Evolutionary conservation across 352 stramenopile species (phyloP).

Genomic region (Phytophthora lateralis): DNA sequence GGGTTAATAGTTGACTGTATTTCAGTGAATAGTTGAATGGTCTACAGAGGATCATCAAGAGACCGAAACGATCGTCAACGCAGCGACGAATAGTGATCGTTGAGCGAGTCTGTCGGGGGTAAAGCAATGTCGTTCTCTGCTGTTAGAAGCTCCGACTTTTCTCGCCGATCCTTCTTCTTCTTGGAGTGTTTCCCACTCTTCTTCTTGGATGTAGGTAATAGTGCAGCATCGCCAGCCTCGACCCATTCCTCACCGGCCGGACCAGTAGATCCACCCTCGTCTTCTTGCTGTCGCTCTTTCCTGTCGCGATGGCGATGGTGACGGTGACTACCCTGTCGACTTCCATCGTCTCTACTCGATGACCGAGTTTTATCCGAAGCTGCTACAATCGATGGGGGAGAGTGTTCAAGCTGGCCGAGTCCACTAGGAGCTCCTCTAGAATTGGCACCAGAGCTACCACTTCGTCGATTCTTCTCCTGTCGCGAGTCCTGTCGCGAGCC

Average conservation of each 20-base stretch:
- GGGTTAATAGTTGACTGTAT: neutral
- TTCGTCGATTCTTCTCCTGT: constrained; percentile 27
- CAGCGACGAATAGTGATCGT: constrained; percentile 29
- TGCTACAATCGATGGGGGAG: constrained; percentile 9
- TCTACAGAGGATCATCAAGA: constrained; percentile 25
- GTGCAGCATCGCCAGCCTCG: constrained; percentile 8
- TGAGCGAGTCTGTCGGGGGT: constrained; percentile 9
- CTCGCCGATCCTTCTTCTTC: constrained; percentile 60
- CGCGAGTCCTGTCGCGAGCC: constrained; percentile 64
- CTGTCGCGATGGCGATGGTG: constrained; percentile 36
- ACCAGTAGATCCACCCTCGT: constrained; percentile 20
- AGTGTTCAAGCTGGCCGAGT: constrained; percentile 56
- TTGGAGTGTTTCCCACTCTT: constrained; percentile 52
- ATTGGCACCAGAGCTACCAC: constrained; percentile 11
- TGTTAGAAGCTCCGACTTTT: constrained; percentile 29
- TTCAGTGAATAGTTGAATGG: too few species aligned
- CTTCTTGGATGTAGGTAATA: constrained; percentile 37
- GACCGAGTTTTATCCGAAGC: constrained; percentile 20
- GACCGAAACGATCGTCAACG: constrained; percentile 25
- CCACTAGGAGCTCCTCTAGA: constrained; percentile 20
- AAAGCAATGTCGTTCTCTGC: constrained; percentile 7
- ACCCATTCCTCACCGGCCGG: constrained; percentile 19
- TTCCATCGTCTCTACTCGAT: constrained; percentile 32
- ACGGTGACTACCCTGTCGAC: constrained; percentile 30
- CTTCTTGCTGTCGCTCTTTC: constrained; percentile 38